Evolutionary conservation across 2,329 filamentous ascomycete genomes (phyloP), one percentile per base, ranked within the genome.

Genomic region (Ophiocordyceps polyrhachis-furcata): DNA sequence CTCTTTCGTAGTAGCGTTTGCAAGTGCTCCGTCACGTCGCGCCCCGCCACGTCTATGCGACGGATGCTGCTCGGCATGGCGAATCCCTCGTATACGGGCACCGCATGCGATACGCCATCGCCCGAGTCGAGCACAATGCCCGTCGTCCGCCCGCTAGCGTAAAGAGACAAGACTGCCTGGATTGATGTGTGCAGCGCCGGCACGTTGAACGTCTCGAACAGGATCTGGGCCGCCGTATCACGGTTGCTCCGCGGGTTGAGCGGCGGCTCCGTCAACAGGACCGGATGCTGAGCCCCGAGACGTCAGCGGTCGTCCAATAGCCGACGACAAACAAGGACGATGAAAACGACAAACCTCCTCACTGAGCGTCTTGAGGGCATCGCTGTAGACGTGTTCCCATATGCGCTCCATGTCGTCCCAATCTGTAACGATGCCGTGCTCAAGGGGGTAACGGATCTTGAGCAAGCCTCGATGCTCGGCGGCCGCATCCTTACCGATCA

Each of bases 391-490:
- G 58, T 93, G 91, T 56, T 93, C 84, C 91, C 91, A 98, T 65
- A 98, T 98, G 67, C 86, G 80, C 70, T 98, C 91, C 91, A 98
- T 98, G 59, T 98, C 91, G 60, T 96, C 91, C 91, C 91, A 98
- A 64, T 98, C 87, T 53, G 91, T 98, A 50, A 98, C 91, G 56
- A 98, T 93, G 54, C 91, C 91, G 62, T 98, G 91, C 67, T 96
- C 91, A 45, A 98, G 69, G 41, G 91, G 91, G 61, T 96, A 96
- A 52, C 79, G 75, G 55, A 98, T 95, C 74, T 96, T 98, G 54
- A 98, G 73, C 49, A 98, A 69, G 3, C 91, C 91, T 57, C 89
- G 79, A 56, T 94, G 72, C 58, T 96, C 88, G 54, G 87, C 83
- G 48, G 89, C 88, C 17, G 76, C 76, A 62, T 86, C 81, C 55